These are phyloP conservation scores for Mycena metata DNA, from an alignment of 768 basidiomycete species.

Conservation along the genomic window DNA sequence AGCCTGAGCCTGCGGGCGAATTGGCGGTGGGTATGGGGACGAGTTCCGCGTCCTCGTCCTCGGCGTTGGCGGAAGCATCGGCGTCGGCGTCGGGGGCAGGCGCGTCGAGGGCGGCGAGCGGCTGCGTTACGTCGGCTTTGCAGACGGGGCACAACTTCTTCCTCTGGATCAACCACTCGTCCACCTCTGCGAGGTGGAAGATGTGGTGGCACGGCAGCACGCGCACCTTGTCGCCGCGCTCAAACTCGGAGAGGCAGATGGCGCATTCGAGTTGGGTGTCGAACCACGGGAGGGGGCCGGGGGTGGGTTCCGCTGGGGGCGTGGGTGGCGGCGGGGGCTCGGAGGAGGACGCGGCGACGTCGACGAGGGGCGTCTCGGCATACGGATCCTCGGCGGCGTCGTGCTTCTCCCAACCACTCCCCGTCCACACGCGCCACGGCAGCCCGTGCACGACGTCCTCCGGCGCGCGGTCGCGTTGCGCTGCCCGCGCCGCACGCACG, in stretches of 20 bases:
- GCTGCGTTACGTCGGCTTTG: conserved; percentile 91
- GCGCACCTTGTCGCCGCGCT: conserved; percentile 88
- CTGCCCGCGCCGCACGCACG: conserved; percentile 84
- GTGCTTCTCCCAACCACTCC: conserved; percentile 85
- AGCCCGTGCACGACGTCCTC: conserved; percentile 83
- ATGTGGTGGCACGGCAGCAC: conserved; percentile 95
- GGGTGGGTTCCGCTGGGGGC: no score
- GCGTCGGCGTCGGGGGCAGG: neutral
- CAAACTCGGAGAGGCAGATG: conserved; percentile 92
- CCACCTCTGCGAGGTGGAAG: conserved; percentile 93
- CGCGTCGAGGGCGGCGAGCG: conserved; percentile 37
- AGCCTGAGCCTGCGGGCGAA: neutral
- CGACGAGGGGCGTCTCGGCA: neutral
- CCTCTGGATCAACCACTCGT: conserved; percentile 91
- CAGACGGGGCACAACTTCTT: conserved; percentile 96
- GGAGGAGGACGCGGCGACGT: conserved; percentile 22
- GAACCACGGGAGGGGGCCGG: conserved; percentile 75
- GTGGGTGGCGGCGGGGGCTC: conserved; percentile 3
- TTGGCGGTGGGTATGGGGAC: no score
- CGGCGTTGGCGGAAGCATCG: neutral
- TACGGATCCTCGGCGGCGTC: conserved; percentile 55
- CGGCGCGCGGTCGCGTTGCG: conserved; percentile 86
- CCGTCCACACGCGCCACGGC: conserved; percentile 89
- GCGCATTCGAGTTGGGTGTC: conserved; percentile 89
- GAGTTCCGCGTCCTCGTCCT: no score